phyloP scores from a whole-genome alignment of 768 basidiomycete species.

The Pisolithus sp. region DNA sequence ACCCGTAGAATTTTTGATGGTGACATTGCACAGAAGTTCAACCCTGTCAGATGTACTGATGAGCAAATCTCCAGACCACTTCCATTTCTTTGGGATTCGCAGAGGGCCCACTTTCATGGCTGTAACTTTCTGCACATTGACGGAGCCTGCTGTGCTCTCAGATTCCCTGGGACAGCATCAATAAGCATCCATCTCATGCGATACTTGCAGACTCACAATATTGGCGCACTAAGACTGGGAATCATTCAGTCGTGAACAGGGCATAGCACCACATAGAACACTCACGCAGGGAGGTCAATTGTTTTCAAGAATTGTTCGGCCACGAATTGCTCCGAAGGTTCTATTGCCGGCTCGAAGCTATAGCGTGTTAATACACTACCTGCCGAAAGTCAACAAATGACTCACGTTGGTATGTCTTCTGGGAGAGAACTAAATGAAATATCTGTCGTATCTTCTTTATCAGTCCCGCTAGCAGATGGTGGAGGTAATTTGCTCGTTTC shows the following conservation, averaged over 20 bases:
- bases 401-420: conserved; percentile 16
- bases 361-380: neutral
- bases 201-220: conserved; percentile 13
- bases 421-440: conserved; percentile 5
- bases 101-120: conserved; percentile 7
- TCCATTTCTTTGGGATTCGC: conserved; percentile 58
- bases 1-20: conserved; percentile 40
- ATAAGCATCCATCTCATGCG: neutral
- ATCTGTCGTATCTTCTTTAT: neutral
- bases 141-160: neutral
- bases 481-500: conserved; percentile 3
- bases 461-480: neutral
- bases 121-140: conserved; percentile 3
- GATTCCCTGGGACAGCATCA: conserved; percentile 11
- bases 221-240: conserved; percentile 17
- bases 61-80: conserved; percentile 55
- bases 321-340: conserved; percentile 15
- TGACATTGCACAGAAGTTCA: conserved; percentile 44
- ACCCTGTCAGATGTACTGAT: conserved; percentile 31
- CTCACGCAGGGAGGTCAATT: conserved; percentile 21
- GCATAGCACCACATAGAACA: neutral
- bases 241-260: neutral
- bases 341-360: conserved; percentile 8
- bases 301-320: conserved; percentile 23
- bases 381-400: neutral